phyloP scores from a whole-genome alignment of 1,284 basidiomycete genomes.

The Ceratobasidium sp. region DNA sequence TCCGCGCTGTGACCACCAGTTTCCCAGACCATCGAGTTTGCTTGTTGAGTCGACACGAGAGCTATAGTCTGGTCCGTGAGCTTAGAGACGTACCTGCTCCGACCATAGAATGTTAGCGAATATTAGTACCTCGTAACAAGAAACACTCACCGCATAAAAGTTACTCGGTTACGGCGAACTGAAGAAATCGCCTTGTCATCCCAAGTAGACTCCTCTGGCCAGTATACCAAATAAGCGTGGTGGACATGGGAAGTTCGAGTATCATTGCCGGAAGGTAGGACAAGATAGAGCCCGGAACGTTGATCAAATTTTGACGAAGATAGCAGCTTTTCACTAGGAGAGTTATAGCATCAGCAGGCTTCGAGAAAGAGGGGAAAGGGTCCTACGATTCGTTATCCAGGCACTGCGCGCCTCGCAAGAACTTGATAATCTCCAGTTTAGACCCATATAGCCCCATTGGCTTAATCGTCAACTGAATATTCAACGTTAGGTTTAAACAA shows the following conservation, averaged over 20 bases:
- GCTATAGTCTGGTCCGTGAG: slow-evolving; percentile 47
- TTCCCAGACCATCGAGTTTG: slow-evolving; percentile 43
- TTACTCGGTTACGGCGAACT: slow-evolving; percentile 46
- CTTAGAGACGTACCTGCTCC: slow-evolving; percentile 47
- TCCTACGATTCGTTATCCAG: slow-evolving; percentile 31
- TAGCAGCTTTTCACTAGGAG: neutral
- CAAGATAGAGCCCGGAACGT: slow-evolving; percentile 67
- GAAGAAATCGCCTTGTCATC: slow-evolving; percentile 28
- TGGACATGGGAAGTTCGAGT: neutral
- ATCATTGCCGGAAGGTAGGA: neutral
- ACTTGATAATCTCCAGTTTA: slow-evolving; percentile 63
- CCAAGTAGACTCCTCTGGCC: slow-evolving; percentile 50
- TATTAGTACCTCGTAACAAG: neutral
- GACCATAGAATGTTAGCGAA: neutral
- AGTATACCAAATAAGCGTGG: slow-evolving; percentile 46
- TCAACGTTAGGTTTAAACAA: slow-evolving; percentile 54
- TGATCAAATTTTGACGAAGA: slow-evolving; percentile 51
- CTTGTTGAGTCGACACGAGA: slow-evolving; percentile 46
- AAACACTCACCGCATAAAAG: slow-evolving; percentile 46
- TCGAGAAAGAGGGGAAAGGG: slow-evolving; percentile 32
- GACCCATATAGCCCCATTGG: slow-evolving; percentile 71
- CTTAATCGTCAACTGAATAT: slow-evolving; percentile 56
- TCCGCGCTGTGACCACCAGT: neutral
- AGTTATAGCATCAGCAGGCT: neutral
- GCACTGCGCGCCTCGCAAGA: slow-evolving; percentile 54